phyloP scores from a whole-genome alignment of 768 basidiomycete genomes.

The Mycena metata region DNA sequence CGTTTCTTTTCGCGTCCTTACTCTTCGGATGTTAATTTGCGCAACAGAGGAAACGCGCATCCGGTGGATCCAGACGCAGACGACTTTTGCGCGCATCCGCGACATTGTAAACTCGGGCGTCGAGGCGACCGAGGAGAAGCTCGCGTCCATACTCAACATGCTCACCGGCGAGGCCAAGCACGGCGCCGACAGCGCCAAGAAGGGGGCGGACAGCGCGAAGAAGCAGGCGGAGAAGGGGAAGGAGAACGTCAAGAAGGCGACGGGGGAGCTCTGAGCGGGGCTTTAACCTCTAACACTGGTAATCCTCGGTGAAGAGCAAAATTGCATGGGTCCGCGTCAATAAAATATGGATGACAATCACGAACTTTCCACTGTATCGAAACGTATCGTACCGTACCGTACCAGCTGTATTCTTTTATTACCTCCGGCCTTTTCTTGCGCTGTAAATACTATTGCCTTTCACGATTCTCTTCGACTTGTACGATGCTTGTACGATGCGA shows the following conservation, averaged over 20 bases:
- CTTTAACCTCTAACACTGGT: too few species aligned
- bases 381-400: too few species aligned
- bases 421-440: too few species aligned
- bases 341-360: too few species aligned
- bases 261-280: too few species aligned
- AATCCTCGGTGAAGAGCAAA: too few species aligned
- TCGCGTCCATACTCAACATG: constrained; percentile 62
- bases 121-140: constrained; percentile 81
- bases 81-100: constrained; percentile 72
- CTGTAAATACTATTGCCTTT: neutral
- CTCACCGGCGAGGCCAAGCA: constrained; percentile 58
- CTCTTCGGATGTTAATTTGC: too few species aligned
- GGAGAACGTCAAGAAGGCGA: neutral
- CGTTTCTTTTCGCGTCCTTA: constrained; percentile 38
- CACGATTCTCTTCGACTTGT: too few species aligned
- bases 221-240: constrained; percentile 6
- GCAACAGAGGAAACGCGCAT: constrained; percentile 86
- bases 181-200: constrained; percentile 44
- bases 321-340: too few species aligned
- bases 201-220: constrained; percentile 33
- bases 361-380: too few species aligned
- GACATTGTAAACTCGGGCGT: constrained; percentile 77
- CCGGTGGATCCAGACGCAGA: constrained; percentile 79
- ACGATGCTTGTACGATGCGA: too few species aligned
- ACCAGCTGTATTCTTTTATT: too few species aligned